These are phyloP conservation scores for Rhizopogon roseolus DNA, from an alignment of 768 basidiomycete genomes.

Conservation along the genomic window DNA sequence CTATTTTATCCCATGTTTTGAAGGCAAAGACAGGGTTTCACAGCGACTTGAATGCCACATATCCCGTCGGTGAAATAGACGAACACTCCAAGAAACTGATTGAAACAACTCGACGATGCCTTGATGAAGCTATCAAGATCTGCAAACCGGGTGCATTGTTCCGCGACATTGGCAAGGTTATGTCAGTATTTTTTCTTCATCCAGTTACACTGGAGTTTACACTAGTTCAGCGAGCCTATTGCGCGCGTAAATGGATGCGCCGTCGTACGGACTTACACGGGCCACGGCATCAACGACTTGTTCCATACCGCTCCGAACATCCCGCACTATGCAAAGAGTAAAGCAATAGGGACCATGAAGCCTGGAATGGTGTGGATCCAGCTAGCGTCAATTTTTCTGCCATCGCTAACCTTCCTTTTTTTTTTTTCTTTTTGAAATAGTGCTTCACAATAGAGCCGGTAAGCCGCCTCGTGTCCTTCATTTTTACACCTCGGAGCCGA, in stretches of 20 bases:
- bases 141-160: slow-evolving; percentile 94
- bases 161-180: slow-evolving; percentile 81
- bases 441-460: slow-evolving; percentile 81
- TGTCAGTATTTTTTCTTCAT: slow-evolving; percentile 46
- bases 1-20: not conserved
- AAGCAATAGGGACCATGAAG: slow-evolving; percentile 91
- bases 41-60: slow-evolving; percentile 89
- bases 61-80: slow-evolving; percentile 83
- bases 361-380: slow-evolving; percentile 71
- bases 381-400: not conserved
- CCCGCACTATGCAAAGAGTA: slow-evolving; percentile 93
- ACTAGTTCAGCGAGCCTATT: slow-evolving; percentile 64
- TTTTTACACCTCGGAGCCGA: not conserved
- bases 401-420: not conserved
- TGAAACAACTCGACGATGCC: slow-evolving; percentile 70
- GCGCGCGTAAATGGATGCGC: slow-evolving; percentile 80
- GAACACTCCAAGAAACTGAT: slow-evolving; percentile 83
- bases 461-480: slow-evolving; percentile 14
- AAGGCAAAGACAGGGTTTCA: slow-evolving; percentile 62
- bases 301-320: slow-evolving; percentile 88
- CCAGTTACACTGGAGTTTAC: slow-evolving; percentile 6
- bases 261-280: slow-evolving; percentile 89
- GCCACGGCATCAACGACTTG: slow-evolving; percentile 83
- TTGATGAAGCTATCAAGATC: slow-evolving; percentile 85
- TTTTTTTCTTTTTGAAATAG: slow-evolving; percentile 25